phyloP scores from a whole-genome alignment of 331 rosid species.

The Quercus tomentella region DNA sequence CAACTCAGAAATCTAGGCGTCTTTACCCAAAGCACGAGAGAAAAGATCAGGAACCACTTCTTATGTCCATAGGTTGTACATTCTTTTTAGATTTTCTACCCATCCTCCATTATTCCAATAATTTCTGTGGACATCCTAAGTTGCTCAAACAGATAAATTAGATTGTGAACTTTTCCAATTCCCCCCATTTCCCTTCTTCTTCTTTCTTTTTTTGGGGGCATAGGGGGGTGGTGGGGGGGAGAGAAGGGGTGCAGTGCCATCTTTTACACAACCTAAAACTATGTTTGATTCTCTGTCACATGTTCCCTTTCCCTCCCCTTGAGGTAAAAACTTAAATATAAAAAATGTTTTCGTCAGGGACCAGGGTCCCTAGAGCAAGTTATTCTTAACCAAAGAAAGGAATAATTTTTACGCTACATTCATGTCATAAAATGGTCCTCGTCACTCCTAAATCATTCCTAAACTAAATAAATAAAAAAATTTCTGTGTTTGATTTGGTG shows the following conservation, averaged over 20 bases:
- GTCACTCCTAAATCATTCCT: not conserved
- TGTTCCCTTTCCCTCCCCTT: too few relatives aligned
- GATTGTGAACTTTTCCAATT: not conserved
- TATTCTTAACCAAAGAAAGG: not conserved
- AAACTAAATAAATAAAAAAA: not conserved
- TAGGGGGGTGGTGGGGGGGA: too few relatives aligned
- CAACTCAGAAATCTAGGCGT: too few relatives aligned
- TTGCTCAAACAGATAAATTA: not conserved
- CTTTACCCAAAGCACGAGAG: too few relatives aligned
- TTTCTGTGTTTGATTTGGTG: not conserved
- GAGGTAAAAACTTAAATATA: too few relatives aligned
- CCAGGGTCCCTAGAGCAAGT: not conserved
- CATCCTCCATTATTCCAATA: not conserved
- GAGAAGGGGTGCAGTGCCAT: too few relatives aligned
- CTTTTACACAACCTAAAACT: too few relatives aligned
- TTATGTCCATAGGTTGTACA: not conserved
- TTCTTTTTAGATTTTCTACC: not conserved
- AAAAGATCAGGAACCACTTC: not conserved
- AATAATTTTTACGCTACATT: too few relatives aligned
- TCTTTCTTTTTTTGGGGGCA: too few relatives aligned
- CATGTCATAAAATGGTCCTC: not conserved
- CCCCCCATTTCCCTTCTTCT: not conserved
- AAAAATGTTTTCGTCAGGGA: not conserved
- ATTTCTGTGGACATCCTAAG: not conserved
- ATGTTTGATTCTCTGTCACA: too few relatives aligned